Conservation (phyloP, 371 early-diverging fungal species). For the Mortierella sp. region DNA sequence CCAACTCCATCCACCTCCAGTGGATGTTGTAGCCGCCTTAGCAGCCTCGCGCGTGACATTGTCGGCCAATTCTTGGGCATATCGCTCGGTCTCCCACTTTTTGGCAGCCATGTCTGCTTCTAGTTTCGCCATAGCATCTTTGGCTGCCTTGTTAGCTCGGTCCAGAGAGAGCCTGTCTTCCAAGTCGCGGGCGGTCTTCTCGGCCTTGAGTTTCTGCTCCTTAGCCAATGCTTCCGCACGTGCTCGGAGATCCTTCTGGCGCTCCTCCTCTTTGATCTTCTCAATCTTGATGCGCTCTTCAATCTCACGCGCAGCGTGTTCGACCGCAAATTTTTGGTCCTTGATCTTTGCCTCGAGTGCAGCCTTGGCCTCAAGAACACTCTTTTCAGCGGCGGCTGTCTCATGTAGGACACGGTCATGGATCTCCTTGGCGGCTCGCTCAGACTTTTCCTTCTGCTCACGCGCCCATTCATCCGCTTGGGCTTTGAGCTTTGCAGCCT, state of each 20-base stretch:
- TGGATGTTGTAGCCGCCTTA: not conserved
- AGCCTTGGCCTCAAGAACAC: slow-evolving; percentile 28
- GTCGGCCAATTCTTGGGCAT: slow-evolving; percentile 4
- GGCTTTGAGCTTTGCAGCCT: slow-evolving; percentile 23
- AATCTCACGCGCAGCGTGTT: slow-evolving; percentile 15
- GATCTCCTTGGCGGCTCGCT: slow-evolving; percentile 12
- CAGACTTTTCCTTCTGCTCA: slow-evolving; percentile 33
- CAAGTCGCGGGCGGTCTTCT: slow-evolving; percentile 23
- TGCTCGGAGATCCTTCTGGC: slow-evolving; percentile 3
- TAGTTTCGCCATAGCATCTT: slow-evolving; percentile 18
- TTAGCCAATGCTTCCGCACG: slow-evolving; percentile 16
- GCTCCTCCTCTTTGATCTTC: slow-evolving; percentile 30
- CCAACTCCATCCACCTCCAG: slow-evolving; percentile 25
- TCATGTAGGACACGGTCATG: slow-evolving; percentile 21
- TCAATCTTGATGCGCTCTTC: slow-evolving; percentile 25
- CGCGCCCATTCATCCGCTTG: slow-evolving; percentile 37
- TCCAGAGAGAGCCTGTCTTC: slow-evolving; percentile 3
- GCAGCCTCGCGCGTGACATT: not conserved
- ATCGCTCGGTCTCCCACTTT: slow-evolving; percentile 4
- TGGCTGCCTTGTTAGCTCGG: slow-evolving; percentile 1
- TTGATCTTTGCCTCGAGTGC: slow-evolving; percentile 23
- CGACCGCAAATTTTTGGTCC: slow-evolving; percentile 20
- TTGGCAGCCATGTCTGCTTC: not conserved
- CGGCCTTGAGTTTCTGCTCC: slow-evolving; percentile 17
- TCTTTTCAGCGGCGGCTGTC: slow-evolving; percentile 30